Conservation (phyloP, 2,329 filamentous ascomycete species). For the Colletotrichum aenigma region DNA sequence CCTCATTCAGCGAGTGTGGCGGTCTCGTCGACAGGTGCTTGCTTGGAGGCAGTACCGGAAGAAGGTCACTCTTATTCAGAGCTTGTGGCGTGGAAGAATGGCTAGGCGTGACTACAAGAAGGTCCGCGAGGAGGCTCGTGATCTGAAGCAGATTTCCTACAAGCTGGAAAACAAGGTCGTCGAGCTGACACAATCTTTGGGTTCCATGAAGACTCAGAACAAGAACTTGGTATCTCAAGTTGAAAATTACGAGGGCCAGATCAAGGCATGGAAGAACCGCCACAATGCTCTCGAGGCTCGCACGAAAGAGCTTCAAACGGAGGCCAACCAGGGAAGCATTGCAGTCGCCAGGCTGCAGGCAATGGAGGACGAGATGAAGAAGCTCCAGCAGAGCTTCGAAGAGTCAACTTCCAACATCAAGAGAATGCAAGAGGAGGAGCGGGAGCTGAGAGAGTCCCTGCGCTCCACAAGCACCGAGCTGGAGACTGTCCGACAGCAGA, state of each 20-base stretch:
- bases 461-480: constrained; percentile 81
- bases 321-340: constrained; percentile 97
- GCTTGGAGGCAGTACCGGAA: constrained; percentile 88
- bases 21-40: constrained; percentile 77
- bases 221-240: constrained; percentile 86
- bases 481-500: constrained; percentile 76
- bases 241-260: constrained; percentile 93
- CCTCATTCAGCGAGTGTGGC: constrained; percentile 90
- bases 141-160: constrained; percentile 99
- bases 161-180: constrained; percentile 99
- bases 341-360: constrained; percentile 86
- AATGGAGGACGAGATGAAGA: constrained; percentile 96
- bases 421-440: constrained; percentile 93
- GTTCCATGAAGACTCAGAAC: constrained; percentile 93
- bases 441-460: constrained; percentile 81
- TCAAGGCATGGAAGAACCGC: constrained; percentile 93
- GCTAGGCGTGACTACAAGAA: constrained; percentile 88
- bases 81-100: constrained; percentile 83
- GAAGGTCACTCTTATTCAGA: constrained; percentile 90
- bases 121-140: constrained; percentile 91
- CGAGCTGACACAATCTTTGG: constrained; percentile 92
- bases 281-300: constrained; percentile 89
- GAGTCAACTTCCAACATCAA: constrained; percentile 92
- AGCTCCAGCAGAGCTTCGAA: constrained; percentile 85
- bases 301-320: constrained; percentile 91